Percentiles rank a stretch among this genome's conserved stretches.
Evolutionary conservation across 2,329 filamentous ascomycete genomes (phyloP).

Genomic region (Hypoxylon sp.): DNA sequence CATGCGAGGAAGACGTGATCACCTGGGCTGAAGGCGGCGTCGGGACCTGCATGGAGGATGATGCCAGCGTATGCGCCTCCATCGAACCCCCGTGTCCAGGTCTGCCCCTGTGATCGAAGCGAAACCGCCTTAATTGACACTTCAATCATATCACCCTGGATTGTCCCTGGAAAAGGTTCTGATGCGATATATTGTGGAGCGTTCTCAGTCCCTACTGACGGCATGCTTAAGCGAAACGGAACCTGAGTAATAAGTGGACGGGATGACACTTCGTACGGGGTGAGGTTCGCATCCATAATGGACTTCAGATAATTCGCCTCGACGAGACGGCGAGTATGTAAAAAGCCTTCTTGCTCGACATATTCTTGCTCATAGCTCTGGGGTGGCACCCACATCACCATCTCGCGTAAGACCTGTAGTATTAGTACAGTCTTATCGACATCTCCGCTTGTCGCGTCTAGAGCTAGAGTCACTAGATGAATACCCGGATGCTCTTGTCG

Average conservation of each 20-base stretch:
- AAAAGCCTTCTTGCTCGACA: constrained; percentile 24
- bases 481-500: constrained; percentile 23
- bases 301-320: constrained; percentile 24
- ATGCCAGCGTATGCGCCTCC: no score
- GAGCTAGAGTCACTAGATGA: constrained; percentile 32
- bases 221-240: background rate
- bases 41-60: no score
- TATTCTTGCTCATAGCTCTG: constrained; percentile 40
- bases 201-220: no score
- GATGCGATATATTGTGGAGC: no score
- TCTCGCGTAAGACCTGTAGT: background rate
- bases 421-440: background rate
- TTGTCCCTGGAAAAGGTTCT: no score
- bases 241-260: background rate
- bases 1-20: no score
- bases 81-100: no score
- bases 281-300: constrained; percentile 2
- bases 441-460: background rate
- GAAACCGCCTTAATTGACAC: no score
- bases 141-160: no score
- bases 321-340: constrained; percentile 32
- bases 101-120: no score
- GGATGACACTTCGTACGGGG: constrained; percentile 9
- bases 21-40: no score
- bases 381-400: no score